Conservation (phyloP, 805 yeast species). For the Kodamaea kaohsiungensis region DNA sequence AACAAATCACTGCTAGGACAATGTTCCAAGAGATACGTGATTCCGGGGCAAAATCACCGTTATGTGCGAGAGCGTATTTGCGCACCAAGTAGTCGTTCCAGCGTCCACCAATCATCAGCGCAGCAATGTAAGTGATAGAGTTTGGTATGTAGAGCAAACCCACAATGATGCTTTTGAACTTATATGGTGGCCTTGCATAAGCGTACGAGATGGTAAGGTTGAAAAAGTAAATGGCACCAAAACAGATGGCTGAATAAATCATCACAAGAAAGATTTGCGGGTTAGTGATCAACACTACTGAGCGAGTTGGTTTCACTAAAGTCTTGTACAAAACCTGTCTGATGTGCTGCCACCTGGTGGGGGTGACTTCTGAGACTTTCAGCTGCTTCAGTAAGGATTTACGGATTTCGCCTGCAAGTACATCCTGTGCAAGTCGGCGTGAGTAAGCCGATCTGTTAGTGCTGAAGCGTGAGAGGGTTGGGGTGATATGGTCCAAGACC, state of each 20-base stretch:
- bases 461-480: conserved; percentile 36
- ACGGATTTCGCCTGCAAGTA: conserved; percentile 23
- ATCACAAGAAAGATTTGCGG: conserved; percentile 77
- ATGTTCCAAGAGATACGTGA: conserved; percentile 77
- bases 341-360: conserved; percentile 21
- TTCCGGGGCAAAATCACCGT: conserved; percentile 73
- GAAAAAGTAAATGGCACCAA: conserved; percentile 68
- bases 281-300: conserved; percentile 59
- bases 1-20: conserved; percentile 59
- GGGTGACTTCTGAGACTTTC: conserved; percentile 7
- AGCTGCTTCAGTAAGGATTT: conserved; percentile 11
- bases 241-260: conserved; percentile 67
- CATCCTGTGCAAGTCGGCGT: conserved; percentile 23
- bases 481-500: conserved; percentile 40
- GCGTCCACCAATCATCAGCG: conserved; percentile 77
- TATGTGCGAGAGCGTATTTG: conserved; percentile 51
- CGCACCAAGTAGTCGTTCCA: conserved; percentile 69
- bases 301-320: conserved; percentile 58
- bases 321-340: conserved; percentile 44
- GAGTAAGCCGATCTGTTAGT: conserved; percentile 37
- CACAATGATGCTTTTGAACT: conserved; percentile 60
- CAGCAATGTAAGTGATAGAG: conserved; percentile 72
- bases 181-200: conserved; percentile 67
- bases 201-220: conserved; percentile 70
- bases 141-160: conserved; percentile 85